Conservation (phyloP, 495 filamentous ascomycete species). For the Penicillium robsamsonii region DNA sequence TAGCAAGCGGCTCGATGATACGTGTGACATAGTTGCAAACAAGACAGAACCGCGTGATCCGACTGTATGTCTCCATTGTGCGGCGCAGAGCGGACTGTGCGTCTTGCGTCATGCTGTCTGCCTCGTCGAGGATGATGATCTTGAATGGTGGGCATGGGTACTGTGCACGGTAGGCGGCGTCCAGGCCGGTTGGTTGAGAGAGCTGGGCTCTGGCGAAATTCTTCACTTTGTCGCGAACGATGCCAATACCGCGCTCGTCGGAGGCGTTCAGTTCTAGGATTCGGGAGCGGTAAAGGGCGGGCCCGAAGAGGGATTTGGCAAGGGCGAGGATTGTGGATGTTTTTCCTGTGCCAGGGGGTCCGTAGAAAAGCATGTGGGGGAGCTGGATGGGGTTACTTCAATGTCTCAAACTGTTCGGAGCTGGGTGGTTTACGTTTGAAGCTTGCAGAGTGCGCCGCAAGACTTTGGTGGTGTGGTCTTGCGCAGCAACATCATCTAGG, state of each 20-base stretch:
- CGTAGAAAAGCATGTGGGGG: constrained; percentile 99
- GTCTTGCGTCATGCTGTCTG: constrained; percentile 98
- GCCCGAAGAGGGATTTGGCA: constrained; percentile 95
- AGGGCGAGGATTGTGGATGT: constrained; percentile 97
- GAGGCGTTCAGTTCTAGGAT: constrained; percentile 98
- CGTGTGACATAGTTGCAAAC: constrained; percentile 98
- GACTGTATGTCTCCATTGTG: constrained; percentile 97
- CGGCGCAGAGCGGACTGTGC: constrained; percentile 88
- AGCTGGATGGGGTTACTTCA: constrained; percentile 51
- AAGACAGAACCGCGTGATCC: constrained; percentile 94
- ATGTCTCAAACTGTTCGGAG: not conserved
- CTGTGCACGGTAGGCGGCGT: constrained; percentile 61
- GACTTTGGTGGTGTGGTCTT: constrained; percentile 95
- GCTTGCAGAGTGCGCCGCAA: constrained; percentile 91
- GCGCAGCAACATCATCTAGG: constrained; percentile 90
- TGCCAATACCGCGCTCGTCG: constrained; percentile 95
- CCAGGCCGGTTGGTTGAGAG: constrained; percentile 67
- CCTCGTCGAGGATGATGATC: constrained; percentile 96
- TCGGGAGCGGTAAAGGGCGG: constrained; percentile 86
- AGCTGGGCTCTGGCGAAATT: constrained; percentile 95
- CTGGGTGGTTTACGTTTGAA: constrained; percentile 63
- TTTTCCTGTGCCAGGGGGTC: constrained; percentile 95
- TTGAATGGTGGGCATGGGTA: constrained; percentile 98
- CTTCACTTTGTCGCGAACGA: constrained; percentile 98
- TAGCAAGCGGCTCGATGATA: constrained; percentile 95